Evolutionary conservation across 2,329 filamentous ascomycete species (phyloP).

Genomic region (Botryosphaeria dothidea): DNA sequence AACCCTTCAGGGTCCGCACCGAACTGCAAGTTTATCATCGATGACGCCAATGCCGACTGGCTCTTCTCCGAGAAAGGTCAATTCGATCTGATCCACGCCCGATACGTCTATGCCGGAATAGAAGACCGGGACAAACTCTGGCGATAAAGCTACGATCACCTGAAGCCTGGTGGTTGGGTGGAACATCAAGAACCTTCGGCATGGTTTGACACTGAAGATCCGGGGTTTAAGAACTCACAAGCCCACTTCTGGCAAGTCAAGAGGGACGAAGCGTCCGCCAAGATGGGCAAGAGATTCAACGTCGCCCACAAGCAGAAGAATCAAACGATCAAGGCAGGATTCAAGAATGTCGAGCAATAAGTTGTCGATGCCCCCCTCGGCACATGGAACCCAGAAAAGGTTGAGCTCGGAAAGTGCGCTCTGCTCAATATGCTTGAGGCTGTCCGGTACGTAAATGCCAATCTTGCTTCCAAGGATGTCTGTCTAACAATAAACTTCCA

Average conservation of each 20-base stretch:
- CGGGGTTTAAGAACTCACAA: constrained; percentile 25
- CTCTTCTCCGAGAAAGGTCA: constrained; percentile 44
- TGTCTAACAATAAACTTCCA: constrained; percentile 37
- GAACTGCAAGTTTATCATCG: constrained; percentile 38
- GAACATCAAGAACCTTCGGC: constrained; percentile 53
- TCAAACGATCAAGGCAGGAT: constrained; percentile 30
- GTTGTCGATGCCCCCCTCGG: constrained; percentile 31
- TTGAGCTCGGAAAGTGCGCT: background rate
- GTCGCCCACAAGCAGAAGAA: constrained; percentile 19
- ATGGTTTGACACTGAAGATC: constrained; percentile 54
- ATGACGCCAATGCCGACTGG: constrained; percentile 53
- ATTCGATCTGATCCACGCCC: constrained; percentile 60
- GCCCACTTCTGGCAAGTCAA: background rate
- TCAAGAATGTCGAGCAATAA: constrained; percentile 35
- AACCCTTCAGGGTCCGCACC: constrained; percentile 27
- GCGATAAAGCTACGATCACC: constrained; percentile 38
- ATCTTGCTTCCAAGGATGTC: constrained; percentile 41
- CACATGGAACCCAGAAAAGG: background rate
- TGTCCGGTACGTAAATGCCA: constrained; percentile 28
- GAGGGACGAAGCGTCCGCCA: background rate
- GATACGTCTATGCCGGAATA: constrained; percentile 37
- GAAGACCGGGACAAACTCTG: constrained; percentile 55
- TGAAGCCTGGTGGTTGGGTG: constrained; percentile 53
- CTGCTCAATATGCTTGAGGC: constrained; percentile 19
- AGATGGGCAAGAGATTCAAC: constrained; percentile 22